These are phyloP conservation scores for Saturnispora saitoi DNA, from an alignment of 805 yeast species.

Conservation along the genomic window DNA sequence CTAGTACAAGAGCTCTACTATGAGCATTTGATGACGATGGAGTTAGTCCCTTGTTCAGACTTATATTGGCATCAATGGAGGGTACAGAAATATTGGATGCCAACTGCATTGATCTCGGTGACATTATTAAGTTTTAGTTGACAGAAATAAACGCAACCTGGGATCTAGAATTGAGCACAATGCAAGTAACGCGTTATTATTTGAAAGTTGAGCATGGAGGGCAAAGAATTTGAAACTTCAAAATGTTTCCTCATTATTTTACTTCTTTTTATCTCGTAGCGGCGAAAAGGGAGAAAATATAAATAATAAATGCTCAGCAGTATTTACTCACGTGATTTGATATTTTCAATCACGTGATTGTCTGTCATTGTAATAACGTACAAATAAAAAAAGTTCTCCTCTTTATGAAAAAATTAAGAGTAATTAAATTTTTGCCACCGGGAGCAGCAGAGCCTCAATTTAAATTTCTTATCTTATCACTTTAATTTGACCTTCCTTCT, in stretches of 20 bases:
- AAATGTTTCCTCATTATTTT: no score
- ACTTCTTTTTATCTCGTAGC: no score
- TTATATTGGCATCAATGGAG: not conserved
- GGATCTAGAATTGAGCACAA: not conserved
- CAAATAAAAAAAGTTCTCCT: not conserved
- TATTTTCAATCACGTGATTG: no score
- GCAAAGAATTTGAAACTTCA: no score
- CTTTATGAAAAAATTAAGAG: no score
- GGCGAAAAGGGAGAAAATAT: no score
- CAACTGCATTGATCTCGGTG: not conserved
- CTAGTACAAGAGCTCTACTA: constrained; percentile 57
- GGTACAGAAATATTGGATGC: not conserved
- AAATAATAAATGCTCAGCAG: no score
- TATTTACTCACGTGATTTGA: no score
- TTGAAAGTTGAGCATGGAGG: no score
- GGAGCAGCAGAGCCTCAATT: not conserved
- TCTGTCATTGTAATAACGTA: no score
- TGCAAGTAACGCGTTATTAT: no score
- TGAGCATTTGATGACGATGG: not conserved
- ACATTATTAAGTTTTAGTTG: not conserved
- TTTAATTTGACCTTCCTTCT: not conserved
- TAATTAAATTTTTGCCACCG: constrained; percentile 5
- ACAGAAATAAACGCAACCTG: not conserved
- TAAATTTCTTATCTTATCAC: constrained; percentile 1
- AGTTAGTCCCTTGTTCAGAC: not conserved